Evolutionary conservation across 2,329 filamentous ascomycete genomes (phyloP).

Genomic region (Colletotrichum limetticola): DNA sequence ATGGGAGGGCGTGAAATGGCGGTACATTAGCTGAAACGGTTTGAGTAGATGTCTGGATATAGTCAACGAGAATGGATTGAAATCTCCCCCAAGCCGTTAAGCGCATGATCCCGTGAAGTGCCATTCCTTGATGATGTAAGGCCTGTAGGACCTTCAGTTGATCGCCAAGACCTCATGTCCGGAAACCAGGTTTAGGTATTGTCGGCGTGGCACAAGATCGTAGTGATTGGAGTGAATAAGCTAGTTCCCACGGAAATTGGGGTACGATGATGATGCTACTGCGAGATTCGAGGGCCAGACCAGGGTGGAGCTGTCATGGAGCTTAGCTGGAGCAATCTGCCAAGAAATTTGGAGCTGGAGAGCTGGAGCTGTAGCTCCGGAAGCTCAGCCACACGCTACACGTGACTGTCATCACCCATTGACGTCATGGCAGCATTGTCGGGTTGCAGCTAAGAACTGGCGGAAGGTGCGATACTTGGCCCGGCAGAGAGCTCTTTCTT

Average conservation of each 20-base stretch:
- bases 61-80: background rate
- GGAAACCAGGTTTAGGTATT: background rate
- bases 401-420: background rate
- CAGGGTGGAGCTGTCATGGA: constrained; percentile 7
- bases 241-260: constrained; percentile 3
- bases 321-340: background rate
- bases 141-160: background rate
- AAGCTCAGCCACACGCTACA: constrained; percentile 7
- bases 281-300: background rate
- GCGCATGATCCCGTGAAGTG: background rate
- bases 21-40: constrained; percentile 10
- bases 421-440: constrained; percentile 15
- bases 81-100: background rate
- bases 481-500: background rate
- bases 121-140: background rate
- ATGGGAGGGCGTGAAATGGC: constrained; percentile 28
- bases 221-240: background rate
- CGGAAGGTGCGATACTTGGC: background rate
- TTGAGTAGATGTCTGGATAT: background rate
- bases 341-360: constrained; percentile 8
- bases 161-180: background rate
- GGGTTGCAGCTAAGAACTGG: background rate
- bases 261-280: background rate
- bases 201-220: background rate
- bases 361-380: background rate